Evolutionary conservation across 2,329 filamentous ascomycete species (phyloP).

Genomic region (Exophiala dermatitidis): DNA sequence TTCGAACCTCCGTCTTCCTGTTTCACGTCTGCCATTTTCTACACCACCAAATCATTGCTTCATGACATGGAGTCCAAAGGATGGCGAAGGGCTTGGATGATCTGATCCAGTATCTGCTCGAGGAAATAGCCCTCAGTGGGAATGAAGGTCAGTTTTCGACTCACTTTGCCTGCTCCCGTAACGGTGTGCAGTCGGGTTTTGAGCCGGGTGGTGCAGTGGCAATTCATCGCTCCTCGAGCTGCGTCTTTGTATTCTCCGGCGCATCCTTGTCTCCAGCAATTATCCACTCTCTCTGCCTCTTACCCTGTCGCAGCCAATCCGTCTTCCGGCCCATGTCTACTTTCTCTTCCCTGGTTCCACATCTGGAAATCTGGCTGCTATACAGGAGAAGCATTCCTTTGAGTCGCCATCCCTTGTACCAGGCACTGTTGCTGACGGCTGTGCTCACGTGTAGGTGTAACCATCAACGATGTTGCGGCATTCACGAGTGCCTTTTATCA

Average conservation of each 20-base stretch:
- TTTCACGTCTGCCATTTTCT: not conserved
- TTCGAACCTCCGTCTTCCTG: conserved; percentile 7
- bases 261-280: not conserved
- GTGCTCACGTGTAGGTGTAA: conserved; percentile 11
- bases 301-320: not conserved
- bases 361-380: not conserved
- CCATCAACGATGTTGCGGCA: conserved; percentile 30
- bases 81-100: conserved; percentile 50
- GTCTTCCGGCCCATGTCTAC: conserved; percentile 24
- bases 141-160: conserved; percentile 46
- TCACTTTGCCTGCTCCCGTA: conserved; percentile 8
- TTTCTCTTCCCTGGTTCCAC: conserved; percentile 5
- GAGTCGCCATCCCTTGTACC: not conserved
- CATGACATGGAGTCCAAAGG: conserved; percentile 19
- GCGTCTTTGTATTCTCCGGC: not conserved
- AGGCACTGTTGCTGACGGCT: not conserved
- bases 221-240: not conserved
- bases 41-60: not conserved
- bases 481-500: conserved; percentile 35
- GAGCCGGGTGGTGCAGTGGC: not conserved
- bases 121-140: conserved; percentile 53
- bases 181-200: not conserved
- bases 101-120: conserved; percentile 51
- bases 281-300: not conserved
- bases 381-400: too few relatives aligned